Evolutionary conservation across 345 rosid genomes (phyloP), one percentile per base, ranked within the genome.

Genomic region (Rhodomyrtus tomentosa): DNA sequence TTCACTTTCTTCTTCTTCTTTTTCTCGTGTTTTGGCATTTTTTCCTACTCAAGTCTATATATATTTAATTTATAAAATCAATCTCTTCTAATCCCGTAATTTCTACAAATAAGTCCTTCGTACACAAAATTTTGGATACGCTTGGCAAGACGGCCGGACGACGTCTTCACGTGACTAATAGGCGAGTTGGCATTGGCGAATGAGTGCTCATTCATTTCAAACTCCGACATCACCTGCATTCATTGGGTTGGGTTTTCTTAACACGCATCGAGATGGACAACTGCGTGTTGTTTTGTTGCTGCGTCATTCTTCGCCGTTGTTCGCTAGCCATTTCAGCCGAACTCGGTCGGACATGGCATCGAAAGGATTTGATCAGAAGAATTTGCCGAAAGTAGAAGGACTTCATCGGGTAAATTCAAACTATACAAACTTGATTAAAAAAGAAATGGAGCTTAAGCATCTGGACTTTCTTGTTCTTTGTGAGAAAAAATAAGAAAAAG

Each of bases 131-230:
- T 18, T 16, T 0, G 2, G 0, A 32, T 32, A 18, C 5, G 0
- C 18, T 12, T 29, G 3, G 0, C 40, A 16, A 2, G 12, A 16
- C 3, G 20, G 9, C 21, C 4, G 0, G 2, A 29, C 10, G 5
- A 29, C 21, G 0, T 29, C 42, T 10, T 32, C 3, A 0, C 40
- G 1, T 32, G 42, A 32, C 15, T 0, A 0, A 15, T 0, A 9
- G 0, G 24, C 8, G 0, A 62, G 76, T 16, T 0, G 3, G 0
- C 76, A 62, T 16, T 62, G 42, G 21, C 21, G 11, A 32, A 62
- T 32, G 11, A 32, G 32, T 32, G 3, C 18, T 62, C 18, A 32
- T 68, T 0, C 76, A 32, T 1, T 6, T 36, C 24, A 4, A 5
- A 1, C 0, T 29, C 11, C 38, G 2, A 32, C 42, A 7, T 7